These are phyloP conservation scores for Arabis hirsuta DNA, from an alignment of 345 rosid genomes.

Conservation along the genomic window DNA sequence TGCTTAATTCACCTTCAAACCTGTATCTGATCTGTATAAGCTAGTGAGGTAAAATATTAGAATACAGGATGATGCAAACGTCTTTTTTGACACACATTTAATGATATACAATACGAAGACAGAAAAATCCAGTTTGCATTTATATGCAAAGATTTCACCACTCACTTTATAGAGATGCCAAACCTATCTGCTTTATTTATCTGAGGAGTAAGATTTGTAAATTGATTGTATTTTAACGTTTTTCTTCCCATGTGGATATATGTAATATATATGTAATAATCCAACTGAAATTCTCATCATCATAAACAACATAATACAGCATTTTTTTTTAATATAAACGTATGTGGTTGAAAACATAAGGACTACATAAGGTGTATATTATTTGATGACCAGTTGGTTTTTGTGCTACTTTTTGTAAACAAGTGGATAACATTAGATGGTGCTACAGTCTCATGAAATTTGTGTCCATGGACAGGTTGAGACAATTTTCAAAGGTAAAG, in stretches of 20 bases:
- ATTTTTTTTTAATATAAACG: neutral
- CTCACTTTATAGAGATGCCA: slow-evolving; percentile 29
- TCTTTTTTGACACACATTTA: neutral
- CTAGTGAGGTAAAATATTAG: slow-evolving; percentile 3
- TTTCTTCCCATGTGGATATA: neutral
- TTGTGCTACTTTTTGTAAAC: neutral
- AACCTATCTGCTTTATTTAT: neutral
- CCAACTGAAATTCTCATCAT: neutral
- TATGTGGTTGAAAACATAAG: slow-evolving; percentile 12
- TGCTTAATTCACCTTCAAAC: slow-evolving; percentile 6
- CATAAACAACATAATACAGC: neutral
- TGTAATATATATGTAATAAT: neutral
- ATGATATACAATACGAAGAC: slow-evolving; percentile 2
- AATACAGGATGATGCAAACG: neutral
- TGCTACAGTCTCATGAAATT: slow-evolving; percentile 17
- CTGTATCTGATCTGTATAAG: slow-evolving; percentile 11
- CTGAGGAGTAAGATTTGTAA: slow-evolving; percentile 1
- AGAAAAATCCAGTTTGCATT: neutral
- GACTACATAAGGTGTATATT: neutral
- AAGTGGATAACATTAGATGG: slow-evolving; percentile 12
- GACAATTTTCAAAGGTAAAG: slow-evolving; percentile 75
- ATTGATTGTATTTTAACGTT: neutral
- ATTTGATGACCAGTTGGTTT: neutral
- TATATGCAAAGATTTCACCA: neutral
- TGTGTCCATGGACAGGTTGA: slow-evolving; percentile 64